phyloP scores from a whole-genome alignment of 176 grass and related monocot genomes.

The Phragmites australis region DNA sequence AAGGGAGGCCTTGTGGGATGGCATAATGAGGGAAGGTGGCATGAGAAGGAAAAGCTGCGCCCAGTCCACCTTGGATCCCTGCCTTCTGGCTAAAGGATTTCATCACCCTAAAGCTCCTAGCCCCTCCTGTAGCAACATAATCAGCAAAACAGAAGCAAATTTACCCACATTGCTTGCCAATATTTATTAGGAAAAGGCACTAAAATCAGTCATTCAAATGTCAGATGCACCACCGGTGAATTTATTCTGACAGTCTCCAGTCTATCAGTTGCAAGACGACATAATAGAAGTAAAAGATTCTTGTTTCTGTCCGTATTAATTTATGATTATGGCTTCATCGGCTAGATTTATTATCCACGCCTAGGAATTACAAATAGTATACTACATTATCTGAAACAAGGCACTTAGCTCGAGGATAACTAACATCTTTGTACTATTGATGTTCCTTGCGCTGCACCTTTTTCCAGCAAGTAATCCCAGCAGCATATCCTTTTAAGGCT shows the following conservation, averaged over 20 bases:
- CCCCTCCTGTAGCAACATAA: slow-evolving; percentile 56
- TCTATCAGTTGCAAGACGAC: slow-evolving; percentile 37
- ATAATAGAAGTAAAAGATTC: slow-evolving; percentile 65
- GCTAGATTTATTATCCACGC: slow-evolving; percentile 19
- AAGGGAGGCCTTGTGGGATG: slow-evolving; percentile 90
- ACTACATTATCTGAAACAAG: slow-evolving; percentile 26
- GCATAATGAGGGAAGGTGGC: slow-evolving; percentile 95
- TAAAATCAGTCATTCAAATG: slow-evolving; percentile 20
- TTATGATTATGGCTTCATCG: slow-evolving; percentile 33
- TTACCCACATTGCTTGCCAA: slow-evolving; percentile 30
- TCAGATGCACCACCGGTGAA: neutral
- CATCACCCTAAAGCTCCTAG: slow-evolving; percentile 77
- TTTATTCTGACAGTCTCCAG: slow-evolving; percentile 31
- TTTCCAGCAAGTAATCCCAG: slow-evolving; percentile 31
- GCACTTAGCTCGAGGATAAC: slow-evolving; percentile 48
- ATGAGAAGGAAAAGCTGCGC: slow-evolving; percentile 77
- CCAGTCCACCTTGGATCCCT: slow-evolving; percentile 71
- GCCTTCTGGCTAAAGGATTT: slow-evolving; percentile 83
- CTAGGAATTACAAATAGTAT: slow-evolving; percentile 8
- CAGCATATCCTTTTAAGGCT: slow-evolving; percentile 16
- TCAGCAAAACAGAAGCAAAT: neutral
- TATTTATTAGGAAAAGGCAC: slow-evolving; percentile 31
- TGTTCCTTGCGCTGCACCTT: slow-evolving; percentile 26
- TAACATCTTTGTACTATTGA: slow-evolving; percentile 49
- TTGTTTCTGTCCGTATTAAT: slow-evolving; percentile 33